These are phyloP conservation scores for Pterocarpus macrocarpus DNA, from an alignment of 306 rosid species.

Conservation along the genomic window DNA sequence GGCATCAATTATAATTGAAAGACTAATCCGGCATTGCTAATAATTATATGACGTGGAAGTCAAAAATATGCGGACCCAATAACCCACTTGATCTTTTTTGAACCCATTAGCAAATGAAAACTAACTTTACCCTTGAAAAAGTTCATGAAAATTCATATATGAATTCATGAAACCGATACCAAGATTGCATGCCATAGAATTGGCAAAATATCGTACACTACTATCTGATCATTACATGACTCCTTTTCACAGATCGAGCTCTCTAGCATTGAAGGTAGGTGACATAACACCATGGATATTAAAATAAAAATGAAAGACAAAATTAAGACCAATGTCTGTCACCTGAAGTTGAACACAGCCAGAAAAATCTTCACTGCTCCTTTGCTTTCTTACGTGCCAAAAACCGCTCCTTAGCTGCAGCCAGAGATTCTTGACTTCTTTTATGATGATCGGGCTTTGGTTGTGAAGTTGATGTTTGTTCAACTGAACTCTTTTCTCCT, in stretches of 20 bases:
- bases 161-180: not conserved
- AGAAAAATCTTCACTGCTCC: slow-evolving; percentile 50
- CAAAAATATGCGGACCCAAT: no score
- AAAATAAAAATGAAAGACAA: not conserved
- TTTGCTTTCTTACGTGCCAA: slow-evolving; percentile 78
- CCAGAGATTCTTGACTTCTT: slow-evolving; percentile 72
- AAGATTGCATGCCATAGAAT: slow-evolving; percentile 7
- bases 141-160: not conserved
- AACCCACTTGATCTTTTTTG: no score
- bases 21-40: no score
- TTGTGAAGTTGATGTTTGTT: slow-evolving; percentile 51
- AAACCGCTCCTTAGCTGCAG: slow-evolving; percentile 87
- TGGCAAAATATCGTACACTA: not conserved
- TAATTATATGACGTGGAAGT: no score
- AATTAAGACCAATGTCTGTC: not conserved
- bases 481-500: slow-evolving; percentile 47
- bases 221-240: slow-evolving; percentile 18
- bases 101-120: not conserved
- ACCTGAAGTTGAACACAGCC: slow-evolving; percentile 11
- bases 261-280: slow-evolving; percentile 27
- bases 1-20: no score
- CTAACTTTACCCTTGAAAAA: not conserved
- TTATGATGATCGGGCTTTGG: slow-evolving; percentile 73
- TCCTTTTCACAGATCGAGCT: slow-evolving; percentile 10
- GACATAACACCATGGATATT: slow-evolving; percentile 32